A percentile compares a stretch with the other conserved stretches of the same genome.
Conservation (phyloP, 768 basidiomycete genomes). For the Termitomyces heimii region DNA sequence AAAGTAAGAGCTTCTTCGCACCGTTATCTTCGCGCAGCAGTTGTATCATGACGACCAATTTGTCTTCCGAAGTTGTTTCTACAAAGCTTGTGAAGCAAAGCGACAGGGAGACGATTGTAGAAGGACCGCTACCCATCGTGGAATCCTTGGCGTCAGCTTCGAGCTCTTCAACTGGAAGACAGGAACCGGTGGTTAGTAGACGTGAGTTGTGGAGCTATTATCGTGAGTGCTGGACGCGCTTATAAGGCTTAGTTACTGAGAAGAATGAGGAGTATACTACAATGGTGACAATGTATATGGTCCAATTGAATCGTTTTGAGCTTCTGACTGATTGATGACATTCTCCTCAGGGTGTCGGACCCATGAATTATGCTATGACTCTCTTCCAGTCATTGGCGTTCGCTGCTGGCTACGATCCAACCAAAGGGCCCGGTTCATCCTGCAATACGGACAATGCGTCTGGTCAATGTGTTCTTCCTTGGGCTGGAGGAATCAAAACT, state of each 20-base stretch:
- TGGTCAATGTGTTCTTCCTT: constrained; percentile 73
- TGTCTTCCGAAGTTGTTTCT: background rate
- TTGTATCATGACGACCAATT: background rate
- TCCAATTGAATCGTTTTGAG: background rate
- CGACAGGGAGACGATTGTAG: background rate
- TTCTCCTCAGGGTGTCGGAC: constrained; percentile 74
- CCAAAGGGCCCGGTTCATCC: constrained; percentile 62
- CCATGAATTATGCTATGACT: constrained; percentile 63
- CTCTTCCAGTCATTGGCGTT: constrained; percentile 69
- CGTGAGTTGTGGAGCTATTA: constrained; percentile 81
- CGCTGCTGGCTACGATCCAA: constrained; percentile 70
- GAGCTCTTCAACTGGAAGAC: background rate
- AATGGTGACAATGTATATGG: constrained; percentile 71
- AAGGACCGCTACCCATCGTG: background rate
- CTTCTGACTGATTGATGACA: background rate
- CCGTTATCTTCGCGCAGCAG: background rate
- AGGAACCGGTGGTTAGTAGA: constrained; percentile 64
- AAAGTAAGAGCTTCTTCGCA: background rate
- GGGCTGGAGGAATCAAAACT: constrained; percentile 66
- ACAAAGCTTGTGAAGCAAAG: background rate
- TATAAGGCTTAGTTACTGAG: background rate
- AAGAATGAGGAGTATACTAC: constrained; percentile 54
- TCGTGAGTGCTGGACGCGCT: constrained; percentile 33
- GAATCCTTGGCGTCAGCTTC: background rate
- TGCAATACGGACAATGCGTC: constrained; percentile 54